These are phyloP conservation scores for Lophiotrema nucula DNA, from an alignment of 495 filamentous ascomycete genomes.

Conservation along the genomic window DNA sequence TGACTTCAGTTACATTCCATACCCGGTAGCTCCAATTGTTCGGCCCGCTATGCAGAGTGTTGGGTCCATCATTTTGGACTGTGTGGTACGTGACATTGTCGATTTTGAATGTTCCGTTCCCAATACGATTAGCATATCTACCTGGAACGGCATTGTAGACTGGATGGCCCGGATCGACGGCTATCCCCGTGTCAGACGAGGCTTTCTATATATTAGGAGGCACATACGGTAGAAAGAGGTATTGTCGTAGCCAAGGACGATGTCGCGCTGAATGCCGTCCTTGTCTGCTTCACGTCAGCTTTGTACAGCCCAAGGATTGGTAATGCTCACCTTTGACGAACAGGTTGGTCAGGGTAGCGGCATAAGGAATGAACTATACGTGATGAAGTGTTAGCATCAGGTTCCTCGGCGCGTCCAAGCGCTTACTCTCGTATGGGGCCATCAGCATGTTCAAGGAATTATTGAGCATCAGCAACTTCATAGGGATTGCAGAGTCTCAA, in stretches of 20 bases:
- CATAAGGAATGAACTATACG: constrained; percentile 55
- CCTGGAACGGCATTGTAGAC: constrained; percentile 40
- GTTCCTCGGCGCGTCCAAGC: neutral
- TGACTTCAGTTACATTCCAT: constrained; percentile 25
- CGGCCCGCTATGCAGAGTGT: constrained; percentile 60
- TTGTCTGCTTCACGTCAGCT: constrained; percentile 42
- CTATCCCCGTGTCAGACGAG: constrained; percentile 12
- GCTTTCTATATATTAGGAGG: neutral
- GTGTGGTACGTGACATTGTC: constrained; percentile 51
- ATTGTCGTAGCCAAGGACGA: constrained; percentile 56
- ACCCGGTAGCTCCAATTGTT: constrained; percentile 57
- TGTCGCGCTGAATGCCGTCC: constrained; percentile 53
- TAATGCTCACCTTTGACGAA: constrained; percentile 45
- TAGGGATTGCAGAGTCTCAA: too few species aligned
- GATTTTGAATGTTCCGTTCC: constrained; percentile 53
- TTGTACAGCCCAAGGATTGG: neutral
- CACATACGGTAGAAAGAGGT: constrained; percentile 49
- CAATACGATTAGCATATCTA: constrained; percentile 58
- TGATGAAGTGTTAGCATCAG: too few species aligned
- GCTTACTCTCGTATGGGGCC: too few species aligned
- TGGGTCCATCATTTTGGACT: constrained; percentile 54
- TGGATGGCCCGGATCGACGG: constrained; percentile 23
- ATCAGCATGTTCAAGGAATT: too few species aligned
- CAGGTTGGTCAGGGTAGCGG: constrained; percentile 57
- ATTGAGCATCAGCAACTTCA: too few species aligned